Evolutionary conservation across 352 stramenopile species (phyloP).

Genomic region (Phytophthora megakarya): DNA sequence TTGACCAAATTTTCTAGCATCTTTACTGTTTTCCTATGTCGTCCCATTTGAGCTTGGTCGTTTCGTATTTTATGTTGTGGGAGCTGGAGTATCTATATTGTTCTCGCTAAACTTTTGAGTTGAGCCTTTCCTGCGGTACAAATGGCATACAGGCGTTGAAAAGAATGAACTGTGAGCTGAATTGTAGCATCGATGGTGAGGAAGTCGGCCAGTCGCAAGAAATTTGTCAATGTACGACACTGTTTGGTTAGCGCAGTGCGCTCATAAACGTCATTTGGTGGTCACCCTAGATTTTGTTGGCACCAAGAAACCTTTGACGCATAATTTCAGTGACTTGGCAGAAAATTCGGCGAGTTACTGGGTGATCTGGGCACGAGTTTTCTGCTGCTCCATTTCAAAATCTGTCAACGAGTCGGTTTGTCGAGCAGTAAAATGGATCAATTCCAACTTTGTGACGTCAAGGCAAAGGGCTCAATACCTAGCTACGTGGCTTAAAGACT

Average conservation of each 20-base stretch:
- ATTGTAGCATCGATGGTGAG: conserved; percentile 90
- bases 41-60: not conserved
- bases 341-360: conserved; percentile 71
- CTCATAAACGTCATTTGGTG: conserved; percentile 98
- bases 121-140: conserved; percentile 56
- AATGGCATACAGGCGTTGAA: conserved; percentile 61
- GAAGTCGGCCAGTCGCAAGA: conserved; percentile 93
- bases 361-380: conserved; percentile 54
- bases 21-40: conserved; percentile 12
- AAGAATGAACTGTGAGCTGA: conserved; percentile 84
- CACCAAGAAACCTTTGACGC: conserved; percentile 86
- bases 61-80: not conserved
- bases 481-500: conserved; percentile 85
- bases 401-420: conserved; percentile 83
- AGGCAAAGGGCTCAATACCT: conserved; percentile 76
- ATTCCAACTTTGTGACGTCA: conserved; percentile 61
- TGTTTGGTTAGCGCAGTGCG: conserved; percentile 90
- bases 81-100: not conserved
- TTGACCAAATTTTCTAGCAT: conserved; percentile 19
- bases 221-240: conserved; percentile 91
- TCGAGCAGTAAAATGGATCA: conserved; percentile 69
- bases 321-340: conserved; percentile 74
- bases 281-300: conserved; percentile 92
- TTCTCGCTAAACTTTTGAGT: not conserved
- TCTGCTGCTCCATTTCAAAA: conserved; percentile 79